These are phyloP conservation scores for Candida adriatica DNA, from an alignment of 805 yeast species.

Conservation along the genomic window DNA sequence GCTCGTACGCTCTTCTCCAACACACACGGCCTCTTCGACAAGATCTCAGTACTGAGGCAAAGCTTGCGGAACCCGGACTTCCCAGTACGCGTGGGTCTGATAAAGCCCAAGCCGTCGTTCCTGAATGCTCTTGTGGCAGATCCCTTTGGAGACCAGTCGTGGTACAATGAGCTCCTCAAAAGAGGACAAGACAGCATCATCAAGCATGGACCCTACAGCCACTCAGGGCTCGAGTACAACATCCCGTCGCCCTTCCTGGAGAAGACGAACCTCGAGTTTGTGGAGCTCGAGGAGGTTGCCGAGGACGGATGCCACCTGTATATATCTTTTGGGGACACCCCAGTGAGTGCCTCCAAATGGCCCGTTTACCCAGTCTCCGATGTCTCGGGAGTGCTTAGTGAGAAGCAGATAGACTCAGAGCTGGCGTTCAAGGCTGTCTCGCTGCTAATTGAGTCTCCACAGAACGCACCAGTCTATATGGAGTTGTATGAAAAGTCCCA, in stretches of 20 bases:
- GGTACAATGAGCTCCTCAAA: conserved; percentile 19
- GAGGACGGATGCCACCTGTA: conserved; percentile 28
- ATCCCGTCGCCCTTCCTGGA: conserved; percentile 25
- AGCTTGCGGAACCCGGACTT: conserved; percentile 9
- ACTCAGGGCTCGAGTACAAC: conserved; percentile 12
- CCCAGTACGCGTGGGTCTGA: conserved; percentile 25
- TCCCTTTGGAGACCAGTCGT: conserved; percentile 26
- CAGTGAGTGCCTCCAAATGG: conserved; percentile 12
- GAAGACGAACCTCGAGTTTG: conserved; percentile 19
- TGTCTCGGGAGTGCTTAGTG: conserved; percentile 10
- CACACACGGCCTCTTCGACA: conserved; percentile 20
- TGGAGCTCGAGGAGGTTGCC: conserved; percentile 15
- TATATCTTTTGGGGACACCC: conserved; percentile 16
- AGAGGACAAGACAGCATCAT: conserved; percentile 11
- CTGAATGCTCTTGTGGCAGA: conserved; percentile 26
- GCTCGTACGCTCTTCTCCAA: conserved; percentile 18
- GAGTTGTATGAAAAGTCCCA: conserved; percentile 20
- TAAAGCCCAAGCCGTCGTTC: conserved; percentile 19
- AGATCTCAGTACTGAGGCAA: conserved; percentile 19
- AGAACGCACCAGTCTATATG: conserved; percentile 23
- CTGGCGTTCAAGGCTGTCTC: conserved; percentile 18
- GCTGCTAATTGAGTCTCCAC: conserved; percentile 23
- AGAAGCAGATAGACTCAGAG: conserved; percentile 22
- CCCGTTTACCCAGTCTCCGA: conserved; percentile 18
- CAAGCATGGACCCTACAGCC: conserved; percentile 20